These are phyloP conservation scores for Epichloe hybrida DNA, from an alignment of 2,329 filamentous ascomycete species.

Conservation along the genomic window DNA sequence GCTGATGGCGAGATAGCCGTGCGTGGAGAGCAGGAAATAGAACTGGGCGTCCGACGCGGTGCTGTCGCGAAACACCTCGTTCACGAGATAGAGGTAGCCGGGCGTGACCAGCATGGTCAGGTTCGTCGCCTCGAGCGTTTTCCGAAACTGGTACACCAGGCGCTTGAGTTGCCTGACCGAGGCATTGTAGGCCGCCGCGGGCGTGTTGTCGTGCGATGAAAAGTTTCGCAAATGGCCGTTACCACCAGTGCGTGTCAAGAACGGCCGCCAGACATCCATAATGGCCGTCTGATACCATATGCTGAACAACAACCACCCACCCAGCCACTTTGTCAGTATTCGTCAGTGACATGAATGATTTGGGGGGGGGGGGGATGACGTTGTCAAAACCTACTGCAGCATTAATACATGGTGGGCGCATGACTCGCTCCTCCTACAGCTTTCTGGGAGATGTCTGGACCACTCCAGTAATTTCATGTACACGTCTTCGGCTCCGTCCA, in stretches of 20 bases:
- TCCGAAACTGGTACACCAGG: background rate
- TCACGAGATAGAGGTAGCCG: background rate
- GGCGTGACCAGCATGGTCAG: background rate
- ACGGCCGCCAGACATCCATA: background rate
- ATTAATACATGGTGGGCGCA: background rate
- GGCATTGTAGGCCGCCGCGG: background rate
- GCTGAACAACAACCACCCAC: background rate
- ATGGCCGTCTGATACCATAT: background rate
- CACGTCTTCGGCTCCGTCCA: background rate
- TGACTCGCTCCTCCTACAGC: background rate
- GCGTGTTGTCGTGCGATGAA: background rate
- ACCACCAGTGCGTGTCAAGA: background rate
- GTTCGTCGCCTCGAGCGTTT: background rate
- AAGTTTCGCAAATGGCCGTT: background rate
- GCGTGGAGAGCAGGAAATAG: background rate
- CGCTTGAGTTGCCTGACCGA: background rate
- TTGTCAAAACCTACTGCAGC: background rate
- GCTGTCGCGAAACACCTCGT: background rate
- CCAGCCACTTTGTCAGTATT: background rate
- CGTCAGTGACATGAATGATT: background rate
- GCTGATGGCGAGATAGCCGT: background rate
- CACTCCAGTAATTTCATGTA: background rate
- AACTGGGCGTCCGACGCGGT: background rate
- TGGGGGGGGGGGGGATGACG: background rate
- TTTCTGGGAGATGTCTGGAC: background rate